These are phyloP conservation scores for Fusarium sp. DNA, from an alignment of 2,329 filamentous ascomycete genomes.

Conservation along the genomic window DNA sequence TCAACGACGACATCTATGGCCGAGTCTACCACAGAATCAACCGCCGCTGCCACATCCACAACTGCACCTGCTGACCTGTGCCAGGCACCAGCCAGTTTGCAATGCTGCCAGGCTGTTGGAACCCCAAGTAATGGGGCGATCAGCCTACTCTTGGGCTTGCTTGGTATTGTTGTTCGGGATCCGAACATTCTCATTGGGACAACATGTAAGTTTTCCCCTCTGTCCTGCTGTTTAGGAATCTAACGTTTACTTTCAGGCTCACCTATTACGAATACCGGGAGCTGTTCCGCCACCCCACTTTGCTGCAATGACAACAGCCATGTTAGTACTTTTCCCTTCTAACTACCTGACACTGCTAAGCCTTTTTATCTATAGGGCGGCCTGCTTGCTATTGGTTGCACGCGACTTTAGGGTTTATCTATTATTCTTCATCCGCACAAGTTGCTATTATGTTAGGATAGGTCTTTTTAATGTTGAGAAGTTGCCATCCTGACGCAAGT, in stretches of 20 bases:
- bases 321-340: not conserved
- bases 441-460: not conserved
- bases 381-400: not conserved
- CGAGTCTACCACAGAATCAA: not conserved
- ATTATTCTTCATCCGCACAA: not conserved
- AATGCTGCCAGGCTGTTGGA: not conserved
- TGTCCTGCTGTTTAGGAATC: not conserved
- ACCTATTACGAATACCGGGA: not conserved
- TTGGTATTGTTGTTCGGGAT: not conserved
- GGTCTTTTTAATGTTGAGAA: not conserved
- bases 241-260: not conserved
- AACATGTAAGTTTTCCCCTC: not conserved
- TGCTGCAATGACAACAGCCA: not conserved
- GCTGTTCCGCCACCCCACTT: not conserved
- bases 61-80: not conserved
- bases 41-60: not conserved
- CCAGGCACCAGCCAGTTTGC: not conserved
- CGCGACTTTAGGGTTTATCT: not conserved
- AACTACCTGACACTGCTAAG: not conserved
- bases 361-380: not conserved
- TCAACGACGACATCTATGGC: not conserved
- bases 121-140: not conserved
- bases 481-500: too few relatives aligned
- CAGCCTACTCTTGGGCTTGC: not conserved
- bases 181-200: not conserved